Evolutionary conservation across 306 rosid species (phyloP).

Genomic region (Amphicarpaea edgeworthii): DNA sequence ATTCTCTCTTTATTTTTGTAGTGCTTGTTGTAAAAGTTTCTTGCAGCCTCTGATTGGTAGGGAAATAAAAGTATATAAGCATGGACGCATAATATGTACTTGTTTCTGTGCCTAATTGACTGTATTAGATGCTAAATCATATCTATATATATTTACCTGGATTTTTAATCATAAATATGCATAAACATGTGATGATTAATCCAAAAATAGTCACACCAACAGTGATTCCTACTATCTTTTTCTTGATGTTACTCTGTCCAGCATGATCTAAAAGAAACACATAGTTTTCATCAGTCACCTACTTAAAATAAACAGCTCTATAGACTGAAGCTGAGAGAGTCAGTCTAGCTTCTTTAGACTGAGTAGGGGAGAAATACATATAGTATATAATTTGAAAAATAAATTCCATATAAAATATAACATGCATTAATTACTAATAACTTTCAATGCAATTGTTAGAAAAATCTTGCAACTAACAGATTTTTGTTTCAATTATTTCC

Average conservation of each 20-base stretch:
- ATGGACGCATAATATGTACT: neutral
- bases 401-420: neutral
- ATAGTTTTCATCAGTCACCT: neutral
- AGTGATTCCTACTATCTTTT: slow-evolving; percentile 1
- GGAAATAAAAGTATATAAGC: neutral
- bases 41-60: neutral
- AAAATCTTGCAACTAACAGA: neutral
- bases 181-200: neutral
- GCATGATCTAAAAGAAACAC: slow-evolving; percentile 8
- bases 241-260: slow-evolving; percentile 1
- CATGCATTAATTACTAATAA: neutral
- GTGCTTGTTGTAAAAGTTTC: neutral
- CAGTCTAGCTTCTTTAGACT: too few relatives aligned
- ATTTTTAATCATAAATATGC: neutral
- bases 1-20: neutral
- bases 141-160: neutral
- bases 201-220: slow-evolving; percentile 13
- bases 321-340: too few relatives aligned
- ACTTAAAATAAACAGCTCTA: neutral
- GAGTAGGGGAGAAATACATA: neutral
- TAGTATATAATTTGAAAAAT: neutral
- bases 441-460: neutral
- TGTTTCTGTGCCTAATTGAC: neutral
- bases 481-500: neutral
- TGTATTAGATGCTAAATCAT: neutral